Evolutionary conservation across 2,329 filamentous ascomycete species (phyloP).

Genomic region (Fusarium drepaniforme): DNA sequence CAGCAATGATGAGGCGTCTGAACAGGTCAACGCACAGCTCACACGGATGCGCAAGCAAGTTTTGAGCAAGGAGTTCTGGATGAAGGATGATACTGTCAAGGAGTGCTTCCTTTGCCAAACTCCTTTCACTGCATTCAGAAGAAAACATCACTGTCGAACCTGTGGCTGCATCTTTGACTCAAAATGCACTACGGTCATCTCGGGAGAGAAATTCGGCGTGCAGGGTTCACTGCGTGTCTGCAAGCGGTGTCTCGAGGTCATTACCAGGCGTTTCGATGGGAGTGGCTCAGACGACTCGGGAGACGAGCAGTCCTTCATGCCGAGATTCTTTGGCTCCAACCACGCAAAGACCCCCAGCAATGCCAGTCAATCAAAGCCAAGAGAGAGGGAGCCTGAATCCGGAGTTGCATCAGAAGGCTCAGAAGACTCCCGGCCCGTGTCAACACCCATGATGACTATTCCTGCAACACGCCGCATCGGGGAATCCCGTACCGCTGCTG

Average conservation of each 20-base stretch:
- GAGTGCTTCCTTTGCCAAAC: conserved; percentile 95
- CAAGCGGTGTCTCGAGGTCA: conserved; percentile 91
- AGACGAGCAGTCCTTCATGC: conserved; percentile 78
- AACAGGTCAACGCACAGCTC: conserved; percentile 70
- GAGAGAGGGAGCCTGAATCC: conserved; percentile 55
- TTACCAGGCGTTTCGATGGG: conserved; percentile 89
- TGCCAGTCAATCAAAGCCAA: conserved; percentile 49
- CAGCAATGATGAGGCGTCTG: conserved; percentile 66
- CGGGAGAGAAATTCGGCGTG: conserved; percentile 89
- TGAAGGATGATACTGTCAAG: conserved; percentile 98
- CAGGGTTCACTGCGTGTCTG: conserved; percentile 88
- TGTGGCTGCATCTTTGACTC: conserved; percentile 99
- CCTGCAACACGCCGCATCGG: conserved; percentile 74
- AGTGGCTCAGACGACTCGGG: conserved; percentile 90
- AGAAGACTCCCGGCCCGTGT: conserved; percentile 66
- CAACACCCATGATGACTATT: conserved; percentile 79
- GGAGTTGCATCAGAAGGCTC: conserved; percentile 55
- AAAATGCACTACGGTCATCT: conserved; percentile 93
- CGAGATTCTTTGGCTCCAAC: conserved; percentile 70
- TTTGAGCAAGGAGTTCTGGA: conserved; percentile 97
- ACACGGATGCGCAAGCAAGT: conserved; percentile 87
- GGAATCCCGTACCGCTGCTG: conserved; percentile 85
- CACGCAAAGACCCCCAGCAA: conserved; percentile 58
- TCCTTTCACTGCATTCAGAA: conserved; percentile 90
- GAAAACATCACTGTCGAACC: conserved; percentile 95